Base-by-base conservation (phyloP, 164 flowering plant species). In the Magnolia sinica region DNA sequence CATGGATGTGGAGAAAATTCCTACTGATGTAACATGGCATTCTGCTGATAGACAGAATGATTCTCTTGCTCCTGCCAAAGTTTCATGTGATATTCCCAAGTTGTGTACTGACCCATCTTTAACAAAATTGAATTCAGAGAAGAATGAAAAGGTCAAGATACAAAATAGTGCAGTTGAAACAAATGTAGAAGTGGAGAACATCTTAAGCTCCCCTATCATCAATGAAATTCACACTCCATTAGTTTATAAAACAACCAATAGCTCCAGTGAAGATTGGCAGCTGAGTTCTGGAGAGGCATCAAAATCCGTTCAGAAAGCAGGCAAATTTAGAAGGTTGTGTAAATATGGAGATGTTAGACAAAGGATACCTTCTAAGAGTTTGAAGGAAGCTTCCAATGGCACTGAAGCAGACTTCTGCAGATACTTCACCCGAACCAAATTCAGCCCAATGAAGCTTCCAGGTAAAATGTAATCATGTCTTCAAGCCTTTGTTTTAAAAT, bases 301-400 rank as follows among this genome's bases (percentile, higher is more conserved):
- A 79, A 84, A 69, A 68, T 85, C 81, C 71, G 80, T 85, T 78
- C 74, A 86, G 79, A 84, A 76, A n/a, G 71, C 70, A 16, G 81
- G 74, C 66, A 93, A 88, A 81, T 88, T 92, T 7, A 92, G 82
- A 83, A 90, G 99, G 82, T 82, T 96, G 87, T 89, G 93, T 68
- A 96, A 86, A 77, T 64, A 77, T 78, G 93, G 90, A 50, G 91
- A 89, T 75, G 52, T 51, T 59, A 76, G 29, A 23, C 77, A 64
- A 68, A 76, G 68, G 27, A 73, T 18, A 72, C 73, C 71, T 70
- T 24, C 72, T 23, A 69, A 84, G 51, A 51, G 71, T 61, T 76
- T 75, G 64, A 81, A 78, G 24, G 80, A 79, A 55, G 77, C 61
- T 64, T 50, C 69, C 29, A 20, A 29, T 51, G 61, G 50, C 58